Percentiles rank a stretch among this genome's conserved stretches.
These are phyloP conservation scores for Lasiosphaeriaceae sp. DNA, from an alignment of 495 filamentous ascomycete species.

Conservation along the genomic window DNA sequence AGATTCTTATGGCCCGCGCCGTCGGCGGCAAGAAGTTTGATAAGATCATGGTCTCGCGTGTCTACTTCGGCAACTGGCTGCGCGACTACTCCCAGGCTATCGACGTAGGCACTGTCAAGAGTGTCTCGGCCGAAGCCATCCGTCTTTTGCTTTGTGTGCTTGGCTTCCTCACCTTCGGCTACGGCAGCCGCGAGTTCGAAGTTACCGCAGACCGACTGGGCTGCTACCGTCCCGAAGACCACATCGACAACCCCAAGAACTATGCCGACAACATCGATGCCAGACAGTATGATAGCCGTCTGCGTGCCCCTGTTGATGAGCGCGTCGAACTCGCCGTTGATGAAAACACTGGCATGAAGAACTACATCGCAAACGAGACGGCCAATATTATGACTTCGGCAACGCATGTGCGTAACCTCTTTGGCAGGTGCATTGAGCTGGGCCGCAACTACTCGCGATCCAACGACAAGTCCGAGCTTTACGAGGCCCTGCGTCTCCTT, in stretches of 20 bases:
- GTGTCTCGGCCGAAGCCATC: conserved; percentile 83
- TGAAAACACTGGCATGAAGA: conserved; percentile 76
- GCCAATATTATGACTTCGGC: conserved; percentile 44
- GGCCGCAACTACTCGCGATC: conserved; percentile 63
- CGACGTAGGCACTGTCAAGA: conserved; percentile 85
- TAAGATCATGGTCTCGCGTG: conserved; percentile 80
- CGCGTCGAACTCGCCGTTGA: conserved; percentile 73
- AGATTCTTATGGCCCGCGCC: conserved; percentile 67
- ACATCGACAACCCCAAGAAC: conserved; percentile 75
- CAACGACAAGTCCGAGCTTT: conserved; percentile 64
- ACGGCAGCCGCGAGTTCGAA: conserved; percentile 87
- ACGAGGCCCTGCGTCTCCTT: conserved; percentile 79
- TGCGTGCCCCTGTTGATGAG: conserved; percentile 81
- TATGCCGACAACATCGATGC: conserved; percentile 87
- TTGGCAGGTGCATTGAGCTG: conserved; percentile 66
- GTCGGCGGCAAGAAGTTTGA: conserved; percentile 81
- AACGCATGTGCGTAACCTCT: conserved; percentile 63
- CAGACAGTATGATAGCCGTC: conserved; percentile 69
- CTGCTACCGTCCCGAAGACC: conserved; percentile 83
- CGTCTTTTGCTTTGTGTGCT: conserved; percentile 69
- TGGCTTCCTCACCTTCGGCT: conserved; percentile 64
- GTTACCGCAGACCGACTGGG: conserved; percentile 83
- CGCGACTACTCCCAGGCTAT: conserved; percentile 78
- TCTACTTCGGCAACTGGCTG: conserved; percentile 90
- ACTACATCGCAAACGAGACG: conserved; percentile 82